These are phyloP conservation scores for Boletus sp. DNA, from an alignment of 768 basidiomycete species.

Conservation along the genomic window DNA sequence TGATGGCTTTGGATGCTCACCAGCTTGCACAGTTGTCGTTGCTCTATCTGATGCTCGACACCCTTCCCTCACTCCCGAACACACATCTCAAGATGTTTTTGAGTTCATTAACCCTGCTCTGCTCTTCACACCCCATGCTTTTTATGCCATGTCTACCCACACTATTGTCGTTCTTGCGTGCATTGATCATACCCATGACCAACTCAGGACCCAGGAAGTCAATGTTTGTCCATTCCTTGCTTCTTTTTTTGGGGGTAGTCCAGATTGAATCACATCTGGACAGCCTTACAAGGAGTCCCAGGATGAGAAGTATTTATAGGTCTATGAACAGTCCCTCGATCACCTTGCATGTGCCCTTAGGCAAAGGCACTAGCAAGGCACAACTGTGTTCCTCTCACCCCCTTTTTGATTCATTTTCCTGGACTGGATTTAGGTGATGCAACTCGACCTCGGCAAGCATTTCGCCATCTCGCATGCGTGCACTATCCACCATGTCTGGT, in stretches of 20 bases:
- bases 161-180: conserved; percentile 67
- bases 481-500: too few species aligned
- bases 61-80: conserved; percentile 58
- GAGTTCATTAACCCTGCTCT: conserved; percentile 66
- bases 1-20: conserved; percentile 56
- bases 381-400: not conserved
- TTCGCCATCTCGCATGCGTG: too few species aligned
- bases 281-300: conserved; percentile 65
- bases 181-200: conserved; percentile 64
- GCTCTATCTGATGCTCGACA: conserved; percentile 72
- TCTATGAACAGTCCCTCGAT: conserved; percentile 84
- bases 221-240: conserved; percentile 55
- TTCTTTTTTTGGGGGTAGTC: not conserved
- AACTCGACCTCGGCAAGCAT: conserved; percentile 79
- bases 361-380: conserved; percentile 78
- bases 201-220: conserved; percentile 55
- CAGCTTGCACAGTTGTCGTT: conserved; percentile 62
- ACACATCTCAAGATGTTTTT: conserved; percentile 64
- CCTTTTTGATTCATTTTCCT: not conserved
- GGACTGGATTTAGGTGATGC: too few species aligned
- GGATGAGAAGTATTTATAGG: conserved; percentile 62
- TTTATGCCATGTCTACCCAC: conserved; percentile 71
- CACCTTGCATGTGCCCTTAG: conserved; percentile 79
- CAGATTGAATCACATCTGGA: conserved; percentile 4
- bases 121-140: conserved; percentile 61